Conservation (phyloP, 169 alveolate species). For the Cryptosporidium meleagridis region DNA sequence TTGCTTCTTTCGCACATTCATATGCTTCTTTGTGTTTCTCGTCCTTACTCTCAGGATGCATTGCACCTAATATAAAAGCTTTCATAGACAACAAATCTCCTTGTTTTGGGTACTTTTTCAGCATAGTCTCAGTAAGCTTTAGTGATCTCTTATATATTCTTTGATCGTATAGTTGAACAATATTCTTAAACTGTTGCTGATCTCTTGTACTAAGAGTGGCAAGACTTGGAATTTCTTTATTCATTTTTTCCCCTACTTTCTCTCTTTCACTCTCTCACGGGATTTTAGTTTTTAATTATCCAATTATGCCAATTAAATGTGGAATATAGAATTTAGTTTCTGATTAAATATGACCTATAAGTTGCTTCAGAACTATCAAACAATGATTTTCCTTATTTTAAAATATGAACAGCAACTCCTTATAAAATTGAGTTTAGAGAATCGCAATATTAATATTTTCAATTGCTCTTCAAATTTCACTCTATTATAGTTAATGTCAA, state of each 20-base stretch:
- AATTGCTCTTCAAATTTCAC: not conserved
- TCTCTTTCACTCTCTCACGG: not conserved
- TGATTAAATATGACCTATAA: no score
- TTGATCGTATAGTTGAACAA: slow-evolving; percentile 75
- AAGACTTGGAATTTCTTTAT: not conserved
- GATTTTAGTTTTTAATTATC: not conserved
- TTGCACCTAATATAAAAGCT: slow-evolving; percentile 74
- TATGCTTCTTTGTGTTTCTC: slow-evolving; percentile 76
- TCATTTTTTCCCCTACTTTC: not conserved
- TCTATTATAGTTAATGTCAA: slow-evolving; percentile 4
- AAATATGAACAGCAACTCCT: not conserved
- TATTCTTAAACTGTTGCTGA: slow-evolving; percentile 58
- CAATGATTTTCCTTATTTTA: not conserved
- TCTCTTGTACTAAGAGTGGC: slow-evolving; percentile 2
- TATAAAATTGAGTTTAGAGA: not conserved
- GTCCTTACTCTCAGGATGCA: slow-evolving; percentile 65
- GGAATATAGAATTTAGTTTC: not conserved
- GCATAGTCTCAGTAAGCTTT: slow-evolving; percentile 76
- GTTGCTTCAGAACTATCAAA: not conserved
- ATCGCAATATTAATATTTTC: not conserved
- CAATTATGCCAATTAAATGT: not conserved
- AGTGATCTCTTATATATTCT: slow-evolving; percentile 77
- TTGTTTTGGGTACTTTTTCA: slow-evolving; percentile 78
- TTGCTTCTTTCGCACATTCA: slow-evolving; percentile 76
- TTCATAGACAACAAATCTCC: slow-evolving; percentile 79